Percentiles rank a stretch among this genome's conserved stretches.
Conservation (phyloP, 2,329 filamentous ascomycete genomes). For the Orbilia quercus region DNA sequence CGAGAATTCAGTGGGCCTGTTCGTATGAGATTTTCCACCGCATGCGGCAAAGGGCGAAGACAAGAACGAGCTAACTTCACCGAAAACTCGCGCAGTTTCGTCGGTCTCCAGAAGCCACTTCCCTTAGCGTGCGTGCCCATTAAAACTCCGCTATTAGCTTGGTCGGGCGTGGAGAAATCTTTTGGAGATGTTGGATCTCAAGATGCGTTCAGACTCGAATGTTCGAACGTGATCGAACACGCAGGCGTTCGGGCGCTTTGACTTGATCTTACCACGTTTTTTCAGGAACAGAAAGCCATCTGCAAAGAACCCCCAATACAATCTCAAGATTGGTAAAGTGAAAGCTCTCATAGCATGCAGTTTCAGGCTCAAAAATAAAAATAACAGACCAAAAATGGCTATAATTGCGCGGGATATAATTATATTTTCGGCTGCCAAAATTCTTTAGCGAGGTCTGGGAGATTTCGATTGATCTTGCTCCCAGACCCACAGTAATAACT, state of each 20-base stretch:
- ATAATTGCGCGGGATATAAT: slow-evolving; percentile 41
- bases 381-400: no score
- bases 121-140: background rate
- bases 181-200: no score
- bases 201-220: background rate
- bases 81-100: background rate
- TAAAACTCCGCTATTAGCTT: slow-evolving; percentile 1
- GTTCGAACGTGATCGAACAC: slow-evolving; percentile 1
- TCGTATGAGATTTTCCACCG: slow-evolving; percentile 8
- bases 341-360: background rate
- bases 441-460: background rate
- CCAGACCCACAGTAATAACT: no score
- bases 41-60: slow-evolving; percentile 25
- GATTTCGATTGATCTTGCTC: background rate
- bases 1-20: slow-evolving; percentile 21
- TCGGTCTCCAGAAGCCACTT: background rate
- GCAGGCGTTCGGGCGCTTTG: slow-evolving; percentile 13
- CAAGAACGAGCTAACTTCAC: background rate
- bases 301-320: background rate
- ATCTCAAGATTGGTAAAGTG: background rate
- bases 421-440: background rate
- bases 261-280: slow-evolving; percentile 22
- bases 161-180: background rate
- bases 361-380: no score
- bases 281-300: background rate